These are phyloP conservation scores for Raffaelea ambrosiae DNA, from an alignment of 2,329 filamentous ascomycete species.

Conservation along the genomic window DNA sequence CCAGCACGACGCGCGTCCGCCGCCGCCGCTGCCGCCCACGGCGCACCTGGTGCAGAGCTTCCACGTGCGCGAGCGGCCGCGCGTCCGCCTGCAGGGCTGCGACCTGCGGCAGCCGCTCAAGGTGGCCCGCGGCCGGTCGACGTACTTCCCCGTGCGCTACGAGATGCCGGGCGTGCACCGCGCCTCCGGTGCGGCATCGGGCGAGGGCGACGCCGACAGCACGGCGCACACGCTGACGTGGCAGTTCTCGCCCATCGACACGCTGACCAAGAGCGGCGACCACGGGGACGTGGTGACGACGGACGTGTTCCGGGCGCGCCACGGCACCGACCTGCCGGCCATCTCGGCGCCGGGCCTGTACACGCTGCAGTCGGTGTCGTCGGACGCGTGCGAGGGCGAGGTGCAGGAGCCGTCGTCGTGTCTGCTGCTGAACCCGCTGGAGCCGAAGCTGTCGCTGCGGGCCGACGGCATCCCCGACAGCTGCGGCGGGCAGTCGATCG, in stretches of 20 bases:
- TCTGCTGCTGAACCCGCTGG: constrained; percentile 79
- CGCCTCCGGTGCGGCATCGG: constrained; percentile 32
- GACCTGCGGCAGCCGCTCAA: constrained; percentile 73
- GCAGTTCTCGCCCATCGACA: constrained; percentile 69
- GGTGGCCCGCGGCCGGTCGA: constrained; percentile 65
- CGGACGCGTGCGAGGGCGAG: constrained; percentile 76
- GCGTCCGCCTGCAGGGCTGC: constrained; percentile 62
- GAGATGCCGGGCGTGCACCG: constrained; percentile 49
- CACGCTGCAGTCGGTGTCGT: constrained; percentile 70
- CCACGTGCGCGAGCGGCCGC: constrained; percentile 77
- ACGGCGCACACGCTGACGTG: constrained; percentile 68
- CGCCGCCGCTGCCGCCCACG: constrained; percentile 27
- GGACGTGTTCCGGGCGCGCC: constrained; percentile 53
- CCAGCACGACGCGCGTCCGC: constrained; percentile 49
- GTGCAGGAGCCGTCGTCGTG: constrained; percentile 93
- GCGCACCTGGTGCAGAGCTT: constrained; percentile 68
- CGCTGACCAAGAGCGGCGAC: constrained; percentile 60
- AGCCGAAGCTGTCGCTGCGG: constrained; percentile 67
- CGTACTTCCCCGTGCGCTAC: constrained; percentile 64
- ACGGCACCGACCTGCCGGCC: constrained; percentile 51
- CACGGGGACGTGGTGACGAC: constrained; percentile 51
- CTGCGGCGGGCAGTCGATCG: constrained; percentile 89
- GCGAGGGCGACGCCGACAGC: neutral
- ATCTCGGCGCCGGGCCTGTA: constrained; percentile 80
- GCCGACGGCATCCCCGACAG: constrained; percentile 85